Evolutionary conservation across 371 early-diverging fungal species (phyloP).

Genomic region (Synchytrium microbalum): DNA sequence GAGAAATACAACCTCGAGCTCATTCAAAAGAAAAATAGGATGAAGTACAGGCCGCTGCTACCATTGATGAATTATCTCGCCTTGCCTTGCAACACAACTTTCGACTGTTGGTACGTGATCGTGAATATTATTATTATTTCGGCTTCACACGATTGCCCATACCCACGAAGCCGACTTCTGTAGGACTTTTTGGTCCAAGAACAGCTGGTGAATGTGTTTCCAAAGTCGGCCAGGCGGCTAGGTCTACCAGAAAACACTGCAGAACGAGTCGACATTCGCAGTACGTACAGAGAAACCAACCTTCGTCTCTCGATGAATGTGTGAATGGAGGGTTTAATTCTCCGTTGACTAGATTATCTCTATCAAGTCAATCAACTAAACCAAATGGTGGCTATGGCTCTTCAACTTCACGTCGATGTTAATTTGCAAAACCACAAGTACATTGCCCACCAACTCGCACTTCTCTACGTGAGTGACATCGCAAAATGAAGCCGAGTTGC

Average conservation of each 20-base stretch:
- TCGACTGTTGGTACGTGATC: too few relatives aligned
- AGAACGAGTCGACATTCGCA: background rate
- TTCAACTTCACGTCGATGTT: conserved; percentile 10
- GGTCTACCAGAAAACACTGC: background rate
- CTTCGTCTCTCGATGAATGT: background rate
- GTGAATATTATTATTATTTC: too few relatives aligned
- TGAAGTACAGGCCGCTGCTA: too few relatives aligned
- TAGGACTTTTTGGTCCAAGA: background rate
- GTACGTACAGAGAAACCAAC: background rate
- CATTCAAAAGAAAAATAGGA: too few relatives aligned
- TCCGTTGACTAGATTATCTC: conserved; percentile 2
- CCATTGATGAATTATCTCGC: too few relatives aligned
- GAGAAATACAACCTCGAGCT: too few relatives aligned
- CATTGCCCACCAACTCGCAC: conserved; percentile 13
- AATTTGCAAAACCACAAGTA: conserved; percentile 11
- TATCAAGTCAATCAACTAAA: conserved; percentile 8
- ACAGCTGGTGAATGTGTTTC: background rate
- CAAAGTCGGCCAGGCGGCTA: background rate
- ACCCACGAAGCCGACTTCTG: too few relatives aligned
- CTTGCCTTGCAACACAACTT: too few relatives aligned
- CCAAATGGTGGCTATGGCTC: conserved; percentile 12
- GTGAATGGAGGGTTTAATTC: background rate
- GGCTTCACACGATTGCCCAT: too few relatives aligned
- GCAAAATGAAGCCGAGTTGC: background rate
- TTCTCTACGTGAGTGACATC: conserved; percentile 10